Base-by-base conservation (phyloP, 805 yeast species). In the Teunomyces barrocoloradensis region DNA sequence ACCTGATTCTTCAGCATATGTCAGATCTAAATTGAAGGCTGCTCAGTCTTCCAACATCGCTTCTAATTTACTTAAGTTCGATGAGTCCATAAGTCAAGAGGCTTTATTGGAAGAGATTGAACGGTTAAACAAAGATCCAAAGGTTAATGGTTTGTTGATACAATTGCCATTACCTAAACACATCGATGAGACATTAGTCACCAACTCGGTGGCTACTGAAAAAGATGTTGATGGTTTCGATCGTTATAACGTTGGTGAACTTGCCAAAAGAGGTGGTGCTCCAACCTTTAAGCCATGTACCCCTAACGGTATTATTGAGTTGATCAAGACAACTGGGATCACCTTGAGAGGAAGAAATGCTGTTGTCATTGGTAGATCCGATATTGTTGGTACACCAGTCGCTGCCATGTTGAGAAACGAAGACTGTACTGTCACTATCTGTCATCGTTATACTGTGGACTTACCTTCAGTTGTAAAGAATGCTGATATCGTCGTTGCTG, bases 141-240 rank as follows among this genome's bases (percentile, higher is more conserved):
- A 77, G 11, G 89, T 89, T 38, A 89, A 92, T 65, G 99, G 99
- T 43, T 73, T 92, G 25, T 75, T 92, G 51, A 85, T 92, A 47
- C 99, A 91, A 73, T 78, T 92, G 54, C 99, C 99, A 3, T 73
- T 92, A 48, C 99, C 98, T 29, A 65, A 69, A 27, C 87, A 84
- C 60, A 74, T 91, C 49, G 81, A 87, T 63, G 98, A 92, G 72
- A 82, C 85, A 40, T 66, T 69, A 42, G 77, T 94, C 55, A 94
- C 98, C 42, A 82, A 85, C 59, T 77, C 90, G 1, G 97, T 92
- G n/a, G 68, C 76, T 9, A 79, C 87, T 12, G 82, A 78, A 38
- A 92, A 92, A 71, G 99, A 92, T 60, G 96, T 94, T 41, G 99
- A 92, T 66, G 99, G 99, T 1, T 94, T 92, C 60, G 94, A 91